Evolutionary conservation across 441 rosid species (phyloP).

Genomic region (Pelargonium myrrhifolium): DNA sequence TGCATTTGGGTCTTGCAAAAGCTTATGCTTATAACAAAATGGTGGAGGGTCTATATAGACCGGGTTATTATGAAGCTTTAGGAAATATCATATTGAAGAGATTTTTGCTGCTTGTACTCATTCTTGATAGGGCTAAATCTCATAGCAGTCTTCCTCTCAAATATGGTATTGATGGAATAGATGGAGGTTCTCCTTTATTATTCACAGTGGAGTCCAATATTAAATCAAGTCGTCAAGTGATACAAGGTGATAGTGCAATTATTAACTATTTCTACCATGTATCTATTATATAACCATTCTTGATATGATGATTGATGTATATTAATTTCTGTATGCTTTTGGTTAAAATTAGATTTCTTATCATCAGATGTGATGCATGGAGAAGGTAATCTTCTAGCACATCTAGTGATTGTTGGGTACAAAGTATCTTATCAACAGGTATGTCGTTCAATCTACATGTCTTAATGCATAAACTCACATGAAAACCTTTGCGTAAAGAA

Average conservation of each 20-base stretch:
- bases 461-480: neutral
- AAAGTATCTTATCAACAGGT: slow-evolving; percentile 83
- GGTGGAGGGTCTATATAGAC: slow-evolving; percentile 87
- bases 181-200: slow-evolving; percentile 86
- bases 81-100: slow-evolving; percentile 82
- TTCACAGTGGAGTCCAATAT: slow-evolving; percentile 46
- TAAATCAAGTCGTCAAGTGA: slow-evolving; percentile 72
- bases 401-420: slow-evolving; percentile 72
- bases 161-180: slow-evolving; percentile 86
- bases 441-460: slow-evolving; percentile 19
- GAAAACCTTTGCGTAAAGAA: neutral
- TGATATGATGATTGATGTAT: slow-evolving; percentile 16
- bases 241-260: slow-evolving; percentile 47
- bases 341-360: slow-evolving; percentile 52
- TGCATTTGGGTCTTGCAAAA: slow-evolving; percentile 64
- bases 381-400: slow-evolving; percentile 86
- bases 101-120: slow-evolving; percentile 64
- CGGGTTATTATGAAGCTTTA: slow-evolving; percentile 82
- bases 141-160: slow-evolving; percentile 61
- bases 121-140: slow-evolving; percentile 79
- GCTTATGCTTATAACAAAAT: slow-evolving; percentile 80
- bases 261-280: slow-evolving; percentile 6
- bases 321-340: slow-evolving; percentile 25
- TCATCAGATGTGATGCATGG: slow-evolving; percentile 89
- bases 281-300: slow-evolving; percentile 6